These are phyloP conservation scores for Penicillium brasilianum DNA, from an alignment of 2,329 filamentous ascomycete species.

Conservation along the genomic window DNA sequence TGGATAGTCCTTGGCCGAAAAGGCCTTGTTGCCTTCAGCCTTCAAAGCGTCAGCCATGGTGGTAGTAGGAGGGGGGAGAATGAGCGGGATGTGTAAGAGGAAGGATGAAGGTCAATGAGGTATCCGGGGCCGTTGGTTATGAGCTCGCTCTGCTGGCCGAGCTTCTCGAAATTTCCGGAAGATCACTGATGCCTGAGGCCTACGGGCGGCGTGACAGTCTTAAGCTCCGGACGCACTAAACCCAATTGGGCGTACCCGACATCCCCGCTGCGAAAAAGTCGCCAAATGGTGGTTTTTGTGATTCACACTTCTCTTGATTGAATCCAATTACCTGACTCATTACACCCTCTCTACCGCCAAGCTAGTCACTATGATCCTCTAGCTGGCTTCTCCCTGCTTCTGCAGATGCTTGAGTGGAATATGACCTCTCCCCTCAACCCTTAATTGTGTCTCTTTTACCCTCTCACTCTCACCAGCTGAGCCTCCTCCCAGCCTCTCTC, in stretches of 20 bases:
- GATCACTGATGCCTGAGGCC: constrained; percentile 21
- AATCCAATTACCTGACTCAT: background rate
- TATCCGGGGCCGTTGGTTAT: constrained; percentile 19
- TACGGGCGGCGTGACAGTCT: constrained; percentile 17
- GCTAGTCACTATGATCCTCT: constrained; percentile 26
- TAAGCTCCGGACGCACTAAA: constrained; percentile 24
- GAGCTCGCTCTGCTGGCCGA: constrained; percentile 31
- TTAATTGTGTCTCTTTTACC: constrained; percentile 4
- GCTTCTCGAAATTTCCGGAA: constrained; percentile 54
- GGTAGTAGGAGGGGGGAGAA: constrained; percentile 17
- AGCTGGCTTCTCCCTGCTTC: constrained; percentile 18
- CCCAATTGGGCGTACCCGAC: constrained; percentile 12
- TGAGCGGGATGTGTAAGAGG: constrained; percentile 13
- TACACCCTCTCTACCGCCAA: constrained; percentile 22
- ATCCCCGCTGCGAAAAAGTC: constrained; percentile 36
- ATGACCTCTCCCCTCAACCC: constrained; percentile 37
- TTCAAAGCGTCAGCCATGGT: constrained; percentile 82
- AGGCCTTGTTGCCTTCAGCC: constrained; percentile 97
- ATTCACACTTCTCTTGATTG: constrained; percentile 16
- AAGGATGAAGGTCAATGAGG: constrained; percentile 20
- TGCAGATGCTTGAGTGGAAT: constrained; percentile 33
- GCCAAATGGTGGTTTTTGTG: constrained; percentile 34
- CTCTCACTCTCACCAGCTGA: constrained; percentile 22
- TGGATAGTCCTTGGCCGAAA: constrained; percentile 94
- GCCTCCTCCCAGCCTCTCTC: constrained; percentile 20